phyloP scores from a whole-genome alignment of 1,284 basidiomycete genomes.

The Apiotrichum sp. region DNA sequence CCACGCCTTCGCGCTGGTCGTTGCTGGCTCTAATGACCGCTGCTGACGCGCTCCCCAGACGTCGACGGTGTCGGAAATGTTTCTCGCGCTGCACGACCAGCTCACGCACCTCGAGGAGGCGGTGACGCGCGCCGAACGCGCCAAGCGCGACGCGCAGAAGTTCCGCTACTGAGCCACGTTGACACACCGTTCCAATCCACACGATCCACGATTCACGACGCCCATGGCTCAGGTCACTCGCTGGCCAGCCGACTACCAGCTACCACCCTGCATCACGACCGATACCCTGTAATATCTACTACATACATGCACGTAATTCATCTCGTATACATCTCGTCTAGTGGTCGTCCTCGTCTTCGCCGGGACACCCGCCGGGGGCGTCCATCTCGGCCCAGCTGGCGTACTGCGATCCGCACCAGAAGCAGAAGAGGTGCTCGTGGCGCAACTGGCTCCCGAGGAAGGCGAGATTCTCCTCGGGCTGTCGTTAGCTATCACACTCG shows the following conservation, averaged over 20 bases:
- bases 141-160: constrained; percentile 23
- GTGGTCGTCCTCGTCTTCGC: constrained; percentile 46
- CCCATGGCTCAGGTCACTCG: no score
- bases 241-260: no score
- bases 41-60: constrained; percentile 21
- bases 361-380: constrained; percentile 44
- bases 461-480: constrained; percentile 37
- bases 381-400: constrained; percentile 42
- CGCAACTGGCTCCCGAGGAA: constrained; percentile 41
- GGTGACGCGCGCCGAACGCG: constrained; percentile 27
- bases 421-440: constrained; percentile 43
- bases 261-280: background rate
- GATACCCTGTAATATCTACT: background rate
- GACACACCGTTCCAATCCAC: no score
- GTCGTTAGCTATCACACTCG: background rate
- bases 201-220: background rate
- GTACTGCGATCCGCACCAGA: constrained; percentile 45
- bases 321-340: constrained; percentile 10
- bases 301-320: background rate
- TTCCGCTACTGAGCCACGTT: constrained; percentile 20
- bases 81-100: constrained; percentile 36
- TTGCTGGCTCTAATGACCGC: no score
- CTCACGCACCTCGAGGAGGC: constrained; percentile 33
- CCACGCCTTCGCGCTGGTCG: background rate
- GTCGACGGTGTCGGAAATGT: constrained; percentile 36